Evolutionary conservation across 495 filamentous ascomycete species (phyloP).

Genomic region (Annulohypoxylon stygium): DNA sequence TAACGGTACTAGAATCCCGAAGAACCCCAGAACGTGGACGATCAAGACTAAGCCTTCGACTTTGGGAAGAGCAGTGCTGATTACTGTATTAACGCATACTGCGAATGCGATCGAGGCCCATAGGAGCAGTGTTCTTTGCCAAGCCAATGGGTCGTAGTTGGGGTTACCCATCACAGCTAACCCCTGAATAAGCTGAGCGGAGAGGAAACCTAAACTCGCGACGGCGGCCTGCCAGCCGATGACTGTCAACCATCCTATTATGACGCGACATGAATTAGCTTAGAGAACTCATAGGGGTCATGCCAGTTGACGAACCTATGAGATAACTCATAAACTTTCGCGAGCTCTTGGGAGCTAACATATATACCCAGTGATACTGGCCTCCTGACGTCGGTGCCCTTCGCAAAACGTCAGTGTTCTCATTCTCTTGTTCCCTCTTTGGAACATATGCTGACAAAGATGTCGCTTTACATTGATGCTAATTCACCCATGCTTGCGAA

Average conservation of each 20-base stretch:
- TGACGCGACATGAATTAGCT: not conserved
- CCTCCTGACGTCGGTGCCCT: conserved; percentile 54
- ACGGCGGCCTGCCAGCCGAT: conserved; percentile 72
- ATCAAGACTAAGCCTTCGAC: conserved; percentile 62
- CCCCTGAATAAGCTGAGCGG: conserved; percentile 69
- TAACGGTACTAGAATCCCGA: conserved; percentile 65
- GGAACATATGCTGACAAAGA: not conserved
- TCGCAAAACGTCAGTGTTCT: not conserved
- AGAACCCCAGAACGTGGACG: conserved; percentile 64
- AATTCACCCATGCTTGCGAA: not conserved
- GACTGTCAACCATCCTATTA: conserved; percentile 66
- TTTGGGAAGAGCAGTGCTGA: conserved; percentile 56
- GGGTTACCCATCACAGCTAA: conserved; percentile 30
- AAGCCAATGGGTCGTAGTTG: conserved; percentile 40
- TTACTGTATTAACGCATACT: conserved; percentile 60
- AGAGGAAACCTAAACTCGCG: conserved; percentile 66
- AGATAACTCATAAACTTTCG: conserved; percentile 73
- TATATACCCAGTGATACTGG: conserved; percentile 67
- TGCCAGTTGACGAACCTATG: conserved; percentile 51
- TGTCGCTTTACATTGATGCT: not conserved
- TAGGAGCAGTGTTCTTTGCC: conserved; percentile 65
- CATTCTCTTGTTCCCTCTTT: not conserved
- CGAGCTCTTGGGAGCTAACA: conserved; percentile 65
- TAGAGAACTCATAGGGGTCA: not conserved
- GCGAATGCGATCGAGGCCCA: conserved; percentile 56